Conservation (phyloP, 306 rosid genomes). For the Crotalaria pallida region DNA sequence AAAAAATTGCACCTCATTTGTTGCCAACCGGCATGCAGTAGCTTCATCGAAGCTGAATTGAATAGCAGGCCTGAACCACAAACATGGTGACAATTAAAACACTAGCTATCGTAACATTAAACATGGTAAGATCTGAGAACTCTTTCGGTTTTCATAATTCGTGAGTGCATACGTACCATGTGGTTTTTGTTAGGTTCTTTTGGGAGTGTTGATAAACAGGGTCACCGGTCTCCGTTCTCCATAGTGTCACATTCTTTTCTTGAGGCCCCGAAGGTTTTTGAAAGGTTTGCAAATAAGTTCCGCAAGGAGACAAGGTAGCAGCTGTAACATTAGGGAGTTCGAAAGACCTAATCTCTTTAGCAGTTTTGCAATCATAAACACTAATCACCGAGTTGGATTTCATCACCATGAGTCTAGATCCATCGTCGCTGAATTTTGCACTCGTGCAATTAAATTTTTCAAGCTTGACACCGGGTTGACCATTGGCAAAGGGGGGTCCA, state of each 20-base stretch:
- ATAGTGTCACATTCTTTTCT: slow-evolving; percentile 62
- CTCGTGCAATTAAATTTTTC: slow-evolving; percentile 52
- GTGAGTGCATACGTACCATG: slow-evolving; percentile 44
- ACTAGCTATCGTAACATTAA: neutral
- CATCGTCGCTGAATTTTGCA: slow-evolving; percentile 70
- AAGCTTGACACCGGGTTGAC: slow-evolving; percentile 56
- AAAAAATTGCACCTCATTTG: slow-evolving; percentile 85
- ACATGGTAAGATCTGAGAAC: neutral
- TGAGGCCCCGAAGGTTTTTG: slow-evolving; percentile 63
- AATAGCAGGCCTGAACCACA: slow-evolving; percentile 66
- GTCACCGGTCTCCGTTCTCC: slow-evolving; percentile 63
- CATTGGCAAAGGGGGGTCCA: slow-evolving; percentile 66
- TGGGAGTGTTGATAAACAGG: slow-evolving; percentile 59
- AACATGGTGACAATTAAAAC: neutral
- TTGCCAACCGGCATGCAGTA: slow-evolving; percentile 71
- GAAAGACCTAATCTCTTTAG: slow-evolving; percentile 60
- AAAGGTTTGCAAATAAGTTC: slow-evolving; percentile 72
- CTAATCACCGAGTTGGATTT: slow-evolving; percentile 49
- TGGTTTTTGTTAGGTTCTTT: slow-evolving; percentile 61
- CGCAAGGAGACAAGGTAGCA: slow-evolving; percentile 63
- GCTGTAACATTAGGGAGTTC: slow-evolving; percentile 55
- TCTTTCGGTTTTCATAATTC: neutral
- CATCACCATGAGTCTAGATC: slow-evolving; percentile 60
- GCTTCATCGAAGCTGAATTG: slow-evolving; percentile 77
- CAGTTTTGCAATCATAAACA: slow-evolving; percentile 47